Percentiles rank a stretch among this genome's conserved stretches.
phyloP scores from a whole-genome alignment of 805 yeast species.

The Ogataea polymorpha region DNA sequence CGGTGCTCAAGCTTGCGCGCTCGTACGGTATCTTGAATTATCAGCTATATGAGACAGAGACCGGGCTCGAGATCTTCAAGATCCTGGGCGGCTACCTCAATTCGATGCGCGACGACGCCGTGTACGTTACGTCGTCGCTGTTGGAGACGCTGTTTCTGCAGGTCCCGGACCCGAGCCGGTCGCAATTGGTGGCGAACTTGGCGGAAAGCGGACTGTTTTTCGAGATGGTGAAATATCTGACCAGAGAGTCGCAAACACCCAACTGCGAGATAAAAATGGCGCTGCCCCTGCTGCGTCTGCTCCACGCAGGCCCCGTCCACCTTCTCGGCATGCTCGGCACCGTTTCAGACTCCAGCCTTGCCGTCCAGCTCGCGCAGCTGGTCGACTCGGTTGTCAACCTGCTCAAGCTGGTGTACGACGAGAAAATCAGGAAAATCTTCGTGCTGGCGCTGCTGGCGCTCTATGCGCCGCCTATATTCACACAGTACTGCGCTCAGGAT shows the following conservation, averaged over 20 bases:
- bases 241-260: constrained; percentile 43
- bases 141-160: constrained; percentile 49
- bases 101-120: constrained; percentile 68
- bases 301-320: constrained; percentile 33
- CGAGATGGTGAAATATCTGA: constrained; percentile 39
- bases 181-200: constrained; percentile 25
- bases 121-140: constrained; percentile 50
- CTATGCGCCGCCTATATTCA: constrained; percentile 21
- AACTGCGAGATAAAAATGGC: constrained; percentile 40
- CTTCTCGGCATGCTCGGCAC: constrained; percentile 36
- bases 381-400: constrained; percentile 27
- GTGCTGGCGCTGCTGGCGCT: constrained; percentile 29
- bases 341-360: constrained; percentile 24
- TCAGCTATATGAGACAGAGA: constrained; percentile 36
- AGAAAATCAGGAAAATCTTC: constrained; percentile 61
- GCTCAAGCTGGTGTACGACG: constrained; percentile 60
- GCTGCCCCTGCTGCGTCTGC: constrained; percentile 39
- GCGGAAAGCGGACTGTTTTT: constrained; percentile 45
- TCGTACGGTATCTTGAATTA: constrained; percentile 57
- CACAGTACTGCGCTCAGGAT: constrained; percentile 17
- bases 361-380: constrained; percentile 17
- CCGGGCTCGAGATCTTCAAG: constrained; percentile 42
- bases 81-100: constrained; percentile 52
- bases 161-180: constrained; percentile 18
- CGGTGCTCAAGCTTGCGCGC: constrained; percentile 57